Base-by-base conservation (phyloP, 768 basidiomycete species). In the Psilocybe cyanescens region DNA sequence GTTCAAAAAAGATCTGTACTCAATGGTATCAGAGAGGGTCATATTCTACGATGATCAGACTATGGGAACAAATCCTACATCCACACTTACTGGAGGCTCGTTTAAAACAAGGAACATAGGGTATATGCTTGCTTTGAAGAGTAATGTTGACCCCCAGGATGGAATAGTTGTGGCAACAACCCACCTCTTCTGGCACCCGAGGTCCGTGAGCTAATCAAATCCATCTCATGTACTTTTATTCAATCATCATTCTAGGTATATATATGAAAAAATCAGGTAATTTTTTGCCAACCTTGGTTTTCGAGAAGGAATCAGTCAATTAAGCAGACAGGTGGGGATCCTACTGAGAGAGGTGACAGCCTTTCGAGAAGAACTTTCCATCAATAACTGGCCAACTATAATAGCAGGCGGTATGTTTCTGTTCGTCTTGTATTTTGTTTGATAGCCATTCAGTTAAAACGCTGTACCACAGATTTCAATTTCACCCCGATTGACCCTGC, bases 161-260 rank as follows among this genome's bases (percentile, higher is more conserved):
- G 93, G 95, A 3, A 73, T 94, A 35, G 76, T 97, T 44, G 76
- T 96, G 12, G 93, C 87, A 2, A 97, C 96, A 1, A 95, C 95
- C 0, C 96, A 98, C 77, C 78, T 97, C 24, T 98, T 97, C 74
- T 98, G 96, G 96, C 95, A 97, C 75, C 95, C 95, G 4, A 84
- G 82, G 88, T 94, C 74, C 60, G 84, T 77, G 8, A 19, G 4
- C 56, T 14, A 51, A 35, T 47, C 29, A 33, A 45, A 19, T 16
- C 35, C 51, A 55, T 12, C 17, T 45, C 52, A 48, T 58, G 1
- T 67, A 63, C 55, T 68, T 54, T 7, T 54, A 37, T 28, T 57
- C 14, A 62, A 16, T 35, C 14, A 12, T 30, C 24, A 48, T 9
- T 44, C 1, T 33, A 84, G 89, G 58, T 93, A 91, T 70, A 83